phyloP scores from a whole-genome alignment of 306 rosid species.

The Rosa lucieae region DNA sequence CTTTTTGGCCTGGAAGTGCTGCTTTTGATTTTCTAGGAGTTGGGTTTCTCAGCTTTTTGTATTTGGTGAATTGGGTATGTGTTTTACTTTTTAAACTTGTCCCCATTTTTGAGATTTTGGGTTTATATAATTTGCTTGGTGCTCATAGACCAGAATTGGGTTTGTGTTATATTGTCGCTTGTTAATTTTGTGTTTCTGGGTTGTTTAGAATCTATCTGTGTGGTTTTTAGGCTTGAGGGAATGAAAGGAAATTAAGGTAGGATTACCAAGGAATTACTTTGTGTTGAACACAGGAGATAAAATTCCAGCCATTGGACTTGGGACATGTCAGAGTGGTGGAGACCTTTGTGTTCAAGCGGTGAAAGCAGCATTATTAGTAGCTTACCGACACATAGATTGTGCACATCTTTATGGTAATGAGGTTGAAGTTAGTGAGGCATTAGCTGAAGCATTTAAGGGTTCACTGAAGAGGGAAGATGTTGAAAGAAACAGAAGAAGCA shows the following conservation, averaged over 20 bases:
- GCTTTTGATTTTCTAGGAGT: slow-evolving; percentile 15
- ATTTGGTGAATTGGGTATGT: slow-evolving; percentile 24
- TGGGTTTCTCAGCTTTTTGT: background rate
- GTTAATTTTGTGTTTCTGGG: slow-evolving; percentile 22
- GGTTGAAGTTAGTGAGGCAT: slow-evolving; percentile 46
- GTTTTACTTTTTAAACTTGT: slow-evolving; percentile 3
- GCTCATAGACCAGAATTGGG: slow-evolving; percentile 1
- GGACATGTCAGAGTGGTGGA: slow-evolving; percentile 53
- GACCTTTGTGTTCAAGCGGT: slow-evolving; percentile 50
- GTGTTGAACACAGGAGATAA: slow-evolving; percentile 43
- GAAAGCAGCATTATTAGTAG: slow-evolving; percentile 44
- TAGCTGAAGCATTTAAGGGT: slow-evolving; percentile 39
- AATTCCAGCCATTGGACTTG: slow-evolving; percentile 53
- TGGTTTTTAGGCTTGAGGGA: slow-evolving; percentile 5
- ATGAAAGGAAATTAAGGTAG: slow-evolving; percentile 39
- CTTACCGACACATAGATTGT: slow-evolving; percentile 46
- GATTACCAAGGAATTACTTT: slow-evolving; percentile 36
- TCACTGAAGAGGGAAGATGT: slow-evolving; percentile 44
- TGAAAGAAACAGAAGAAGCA: no score
- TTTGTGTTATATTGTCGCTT: background rate
- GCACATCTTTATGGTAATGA: slow-evolving; percentile 55
- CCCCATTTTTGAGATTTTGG: slow-evolving; percentile 20
- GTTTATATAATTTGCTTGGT: background rate
- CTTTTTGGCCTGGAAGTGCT: slow-evolving; percentile 1
- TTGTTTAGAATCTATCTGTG: background rate